Evolutionary conservation across 139 green algal genomes (phyloP), one percentile per base, ranked within the genome.

Genomic region (Gonium pectorale): DNA sequence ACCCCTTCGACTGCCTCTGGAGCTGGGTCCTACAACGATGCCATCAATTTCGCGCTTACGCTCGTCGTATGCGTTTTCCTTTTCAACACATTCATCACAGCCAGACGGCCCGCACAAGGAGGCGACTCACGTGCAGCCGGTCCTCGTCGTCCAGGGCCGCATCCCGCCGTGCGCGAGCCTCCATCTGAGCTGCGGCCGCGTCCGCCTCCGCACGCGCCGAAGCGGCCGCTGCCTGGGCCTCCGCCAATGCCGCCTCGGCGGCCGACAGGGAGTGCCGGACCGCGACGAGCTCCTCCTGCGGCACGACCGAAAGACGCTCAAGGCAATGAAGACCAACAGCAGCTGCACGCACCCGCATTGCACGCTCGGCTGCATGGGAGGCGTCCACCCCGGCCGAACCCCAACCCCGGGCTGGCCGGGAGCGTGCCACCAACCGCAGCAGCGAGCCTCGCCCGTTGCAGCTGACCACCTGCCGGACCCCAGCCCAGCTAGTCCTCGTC

Each of bases 61-160:
- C n/a, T n/a, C n/a, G n/a, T n/a, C n/a, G 49, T 56, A 56, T 56
- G 49, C 17, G 17, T 56, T 13, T 13, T 56, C 49, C 49, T 56
- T 56, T 17, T 56, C 49, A 13, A 17, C 49, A 56, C 49, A 56
- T 26, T 56, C 17, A 17, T 13, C 49, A 56, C 49, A 56, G 13
- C 13, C 49, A 56, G 49, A 13, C 49, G 13, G 13, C 13, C 49
- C 49, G 13, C 49, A 56, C 49, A 56, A 56, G 13, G 13, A 56
- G 13, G 17, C 38, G 5, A 44, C 72, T 6, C 37, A 72, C 67
- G 29, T 80, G 38, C 41, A 86, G 54, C 1, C 44, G 27, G 51
- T 73, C 68, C 27, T 80, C 37, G 38, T 86, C 67, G 51, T 80
- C 80, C 54, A 86, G 54, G 56, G 74, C n/a, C 54, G 71, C 67